Evolutionary conservation across 495 filamentous ascomycete genomes (phyloP), one percentile per base, ranked within the genome.

Genomic region (Hypoxylon perforatum): DNA sequence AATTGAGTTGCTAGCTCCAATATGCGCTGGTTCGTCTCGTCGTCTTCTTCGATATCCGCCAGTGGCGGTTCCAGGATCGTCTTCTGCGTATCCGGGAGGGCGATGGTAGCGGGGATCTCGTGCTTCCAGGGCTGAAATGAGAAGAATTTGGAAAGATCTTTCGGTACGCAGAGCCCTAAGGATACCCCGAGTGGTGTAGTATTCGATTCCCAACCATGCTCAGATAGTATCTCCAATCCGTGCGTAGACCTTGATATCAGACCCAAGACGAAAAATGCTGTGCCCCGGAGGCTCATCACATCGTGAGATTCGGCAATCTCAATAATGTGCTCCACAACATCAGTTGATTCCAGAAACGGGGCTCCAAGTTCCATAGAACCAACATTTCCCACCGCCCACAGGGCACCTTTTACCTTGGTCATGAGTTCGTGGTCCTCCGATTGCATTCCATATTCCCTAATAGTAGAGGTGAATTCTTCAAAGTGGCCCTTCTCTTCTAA

Each of bases 311-410:
- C 88, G 2, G 95, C 96, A 73, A 99, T 97, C 67, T 85, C 80
- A 53, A 97, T 87, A 44, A 98, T 93, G 57, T 87, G 85, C 71
- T 88, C 84, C 22, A 97, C 91, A 25, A 97, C 92, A 59, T 97
- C 91, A 42, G 88, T 88, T 54, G 89, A 89, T 73, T 94, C 92
- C 3, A 99, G 83, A 76, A 99, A 99, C 0, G 92, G 91, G 0
- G 93, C 95, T 1, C 96, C 95, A 28, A 97, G 87, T 68, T 97
- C 94, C 96, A 99, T 99, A 2, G 93, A 97, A 0, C 95, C 95
- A 46, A 99, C 93, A 71, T 99, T 99, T 22, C 96, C 95, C 8
- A 99, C 92, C 0, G 95, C 95, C 95, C 95, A 99, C 17, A 99
- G 84, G 72, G 92, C 97, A 23, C 96, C 95, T 73, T 98, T 99